These are phyloP conservation scores for Marasmius sp. DNA, from an alignment of 1,284 basidiomycete species.

Conservation along the genomic window DNA sequence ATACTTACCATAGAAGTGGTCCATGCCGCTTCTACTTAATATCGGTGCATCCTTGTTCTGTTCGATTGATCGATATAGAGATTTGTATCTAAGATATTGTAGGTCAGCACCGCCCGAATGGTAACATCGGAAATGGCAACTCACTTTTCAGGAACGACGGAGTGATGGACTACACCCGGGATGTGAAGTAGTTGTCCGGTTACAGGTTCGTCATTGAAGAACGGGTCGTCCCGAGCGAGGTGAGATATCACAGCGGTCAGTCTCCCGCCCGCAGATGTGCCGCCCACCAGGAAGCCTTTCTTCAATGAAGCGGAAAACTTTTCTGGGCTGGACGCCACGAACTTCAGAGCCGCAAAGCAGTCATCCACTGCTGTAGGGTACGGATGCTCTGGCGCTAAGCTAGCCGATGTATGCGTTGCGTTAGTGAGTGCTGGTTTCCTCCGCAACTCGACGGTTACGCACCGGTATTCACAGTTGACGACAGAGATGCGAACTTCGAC, in stretches of 20 bases:
- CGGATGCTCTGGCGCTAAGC: background rate
- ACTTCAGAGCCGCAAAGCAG: background rate
- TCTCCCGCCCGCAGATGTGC: slow-evolving; percentile 9
- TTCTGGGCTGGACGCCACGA: background rate
- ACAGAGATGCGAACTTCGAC: background rate
- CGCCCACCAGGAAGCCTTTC: slow-evolving; percentile 13
- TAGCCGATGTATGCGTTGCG: background rate
- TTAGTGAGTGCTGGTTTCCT: background rate
- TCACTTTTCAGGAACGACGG: slow-evolving; percentile 11
- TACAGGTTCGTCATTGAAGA: slow-evolving; percentile 7
- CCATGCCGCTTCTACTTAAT: background rate
- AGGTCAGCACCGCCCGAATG: background rate
- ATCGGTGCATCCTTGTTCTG: slow-evolving; percentile 11
- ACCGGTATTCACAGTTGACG: background rate
- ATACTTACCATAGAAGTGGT: background rate
- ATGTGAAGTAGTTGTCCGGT: slow-evolving; percentile 13
- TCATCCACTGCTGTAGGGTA: background rate
- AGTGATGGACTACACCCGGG: slow-evolving; percentile 6
- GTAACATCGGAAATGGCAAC: background rate
- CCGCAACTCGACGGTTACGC: too few relatives aligned
- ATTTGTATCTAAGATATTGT: slow-evolving; percentile 6
- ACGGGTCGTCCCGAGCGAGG: slow-evolving; percentile 11
- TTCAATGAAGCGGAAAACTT: background rate
- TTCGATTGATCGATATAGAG: slow-evolving; percentile 5
- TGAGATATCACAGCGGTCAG: slow-evolving; percentile 1